These are phyloP conservation scores for Kodamaea sp. DNA, from an alignment of 1,139 yeast genomes.

Conservation along the genomic window DNA sequence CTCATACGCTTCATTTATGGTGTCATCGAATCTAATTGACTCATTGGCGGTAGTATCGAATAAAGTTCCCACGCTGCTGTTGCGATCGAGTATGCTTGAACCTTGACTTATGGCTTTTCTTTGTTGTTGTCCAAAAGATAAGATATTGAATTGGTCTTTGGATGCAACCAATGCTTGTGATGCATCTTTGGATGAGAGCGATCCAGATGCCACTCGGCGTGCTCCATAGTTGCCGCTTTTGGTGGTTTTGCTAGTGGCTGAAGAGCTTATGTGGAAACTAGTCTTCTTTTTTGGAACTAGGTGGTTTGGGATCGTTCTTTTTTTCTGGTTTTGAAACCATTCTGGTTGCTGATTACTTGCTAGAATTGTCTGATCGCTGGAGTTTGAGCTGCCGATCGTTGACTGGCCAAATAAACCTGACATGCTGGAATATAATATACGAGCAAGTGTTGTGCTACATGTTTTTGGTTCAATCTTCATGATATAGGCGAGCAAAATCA, in stretches of 20 bases:
- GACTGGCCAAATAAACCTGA: conserved; percentile 11
- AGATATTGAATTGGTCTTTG: conserved; percentile 34
- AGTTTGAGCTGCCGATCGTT: conserved; percentile 1
- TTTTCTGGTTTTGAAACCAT: conserved; percentile 59
- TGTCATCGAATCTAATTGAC: conserved; percentile 31
- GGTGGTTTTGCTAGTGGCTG: conserved; percentile 19
- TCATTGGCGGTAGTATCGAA: conserved; percentile 18
- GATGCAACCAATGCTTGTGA: conserved; percentile 13
- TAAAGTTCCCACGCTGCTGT: conserved; percentile 11
- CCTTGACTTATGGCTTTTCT: conserved; percentile 16
- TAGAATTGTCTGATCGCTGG: conserved; percentile 5
- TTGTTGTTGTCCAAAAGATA: conserved; percentile 42
- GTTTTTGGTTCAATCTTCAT: no score
- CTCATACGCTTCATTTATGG: conserved; percentile 29
- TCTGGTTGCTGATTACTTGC: conserved; percentile 27
- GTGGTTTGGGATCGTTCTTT: conserved; percentile 61
- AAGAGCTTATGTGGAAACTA: conserved; percentile 39
- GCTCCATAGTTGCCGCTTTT: conserved; percentile 3
- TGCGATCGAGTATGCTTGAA: conserved; percentile 12
- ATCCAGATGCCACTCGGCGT: conserved; percentile 8
- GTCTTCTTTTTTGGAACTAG: conserved; percentile 46
- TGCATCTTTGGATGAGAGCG: conserved; percentile 10
- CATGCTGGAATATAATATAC: no score
- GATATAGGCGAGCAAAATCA: no score
- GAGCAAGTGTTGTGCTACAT: no score